phyloP scores from a whole-genome alignment of 805 yeast species.

The Pichia californica region DNA sequence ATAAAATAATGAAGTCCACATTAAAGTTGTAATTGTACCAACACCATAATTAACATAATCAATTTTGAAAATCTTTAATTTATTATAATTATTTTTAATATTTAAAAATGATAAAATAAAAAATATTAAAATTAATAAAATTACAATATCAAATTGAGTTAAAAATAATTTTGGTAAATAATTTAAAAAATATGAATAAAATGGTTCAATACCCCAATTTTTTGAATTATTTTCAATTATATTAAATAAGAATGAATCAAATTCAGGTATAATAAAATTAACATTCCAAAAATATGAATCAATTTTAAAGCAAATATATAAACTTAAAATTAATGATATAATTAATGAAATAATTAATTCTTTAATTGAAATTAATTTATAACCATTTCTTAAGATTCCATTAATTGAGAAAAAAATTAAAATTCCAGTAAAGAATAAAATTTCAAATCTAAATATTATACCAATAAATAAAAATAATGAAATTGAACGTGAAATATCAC shows the following conservation, averaged over 20 bases:
- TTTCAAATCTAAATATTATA: conserved; percentile 65
- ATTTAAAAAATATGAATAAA: conserved; percentile 54
- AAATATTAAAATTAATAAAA: conserved; percentile 1
- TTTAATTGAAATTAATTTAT: conserved; percentile 17
- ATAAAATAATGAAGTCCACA: conserved; percentile 46
- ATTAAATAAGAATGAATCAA: conserved; percentile 66
- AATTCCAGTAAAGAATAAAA: conserved; percentile 48
- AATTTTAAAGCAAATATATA: conserved; percentile 38
- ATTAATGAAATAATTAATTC: conserved; percentile 31
- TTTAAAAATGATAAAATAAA: not conserved
- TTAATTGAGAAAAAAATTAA: conserved; percentile 38
- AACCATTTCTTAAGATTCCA: conserved; percentile 38
- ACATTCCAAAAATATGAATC: conserved; percentile 76
- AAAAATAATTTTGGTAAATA: conserved; percentile 42
- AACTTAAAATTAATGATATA: conserved; percentile 33
- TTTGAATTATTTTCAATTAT: conserved; percentile 67
- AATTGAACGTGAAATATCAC: conserved; percentile 42
- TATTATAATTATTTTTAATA: not conserved
- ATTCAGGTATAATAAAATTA: conserved; percentile 54
- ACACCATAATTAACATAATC: conserved; percentile 25
- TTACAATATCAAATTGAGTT: conserved; percentile 5
- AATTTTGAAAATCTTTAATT: not conserved
- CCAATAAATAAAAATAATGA: conserved; percentile 55
- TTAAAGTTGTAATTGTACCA: conserved; percentile 37
- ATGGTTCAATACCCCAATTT: conserved; percentile 85